Evolutionary conservation across 495 filamentous ascomycete genomes (phyloP).

Genomic region (Hypoxylon perforatum): DNA sequence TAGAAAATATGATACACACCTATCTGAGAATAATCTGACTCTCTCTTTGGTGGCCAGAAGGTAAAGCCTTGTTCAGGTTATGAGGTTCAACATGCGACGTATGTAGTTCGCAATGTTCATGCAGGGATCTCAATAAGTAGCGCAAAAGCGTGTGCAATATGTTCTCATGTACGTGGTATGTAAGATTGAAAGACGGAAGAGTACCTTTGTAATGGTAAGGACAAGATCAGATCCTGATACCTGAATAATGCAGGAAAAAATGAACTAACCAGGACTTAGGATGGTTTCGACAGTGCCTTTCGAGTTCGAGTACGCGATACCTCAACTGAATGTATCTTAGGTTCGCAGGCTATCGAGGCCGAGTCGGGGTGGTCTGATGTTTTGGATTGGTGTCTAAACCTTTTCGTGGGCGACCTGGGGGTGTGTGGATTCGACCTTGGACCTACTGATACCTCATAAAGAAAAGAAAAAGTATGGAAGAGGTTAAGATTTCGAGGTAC

Average conservation of each 20-base stretch:
- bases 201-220: constrained; percentile 9
- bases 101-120: background rate
- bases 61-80: background rate
- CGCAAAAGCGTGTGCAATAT: background rate
- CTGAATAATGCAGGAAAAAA: constrained; percentile 32
- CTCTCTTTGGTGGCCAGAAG: constrained; percentile 6
- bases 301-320: constrained; percentile 3
- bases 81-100: background rate
- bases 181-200: background rate
- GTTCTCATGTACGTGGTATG: too few relatives aligned
- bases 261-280: constrained; percentile 37
- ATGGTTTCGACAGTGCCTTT: constrained; percentile 15
- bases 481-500: constrained; percentile 40
- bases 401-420: constrained; percentile 28
- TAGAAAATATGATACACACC: too few relatives aligned
- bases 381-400: constrained; percentile 41
- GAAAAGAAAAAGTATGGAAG: constrained; percentile 28
- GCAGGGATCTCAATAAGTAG: constrained; percentile 27
- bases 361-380: constrained; percentile 30
- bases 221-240: constrained; percentile 24
- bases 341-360: background rate
- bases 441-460: constrained; percentile 27
- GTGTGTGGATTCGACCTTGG: constrained; percentile 31
- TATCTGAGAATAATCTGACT: too few relatives aligned
- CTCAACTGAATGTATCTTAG: constrained; percentile 30